Percentiles rank a stretch among this genome's conserved stretches.
These are phyloP conservation scores for Aquilaria yunnanensis DNA, from an alignment of 345 rosid genomes.

Conservation along the genomic window DNA sequence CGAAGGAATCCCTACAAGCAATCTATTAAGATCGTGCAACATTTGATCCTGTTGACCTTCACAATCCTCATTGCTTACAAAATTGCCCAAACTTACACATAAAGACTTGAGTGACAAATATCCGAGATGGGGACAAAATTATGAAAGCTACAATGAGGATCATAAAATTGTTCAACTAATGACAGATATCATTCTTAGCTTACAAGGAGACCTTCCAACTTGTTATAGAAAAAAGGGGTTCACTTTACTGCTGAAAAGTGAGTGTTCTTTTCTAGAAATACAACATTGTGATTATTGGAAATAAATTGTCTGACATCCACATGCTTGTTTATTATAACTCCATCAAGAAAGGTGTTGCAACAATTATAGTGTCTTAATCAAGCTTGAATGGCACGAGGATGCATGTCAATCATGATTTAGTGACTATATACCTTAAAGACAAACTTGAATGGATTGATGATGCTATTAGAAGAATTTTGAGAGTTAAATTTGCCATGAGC, in stretches of 20 bases:
- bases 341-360: conserved; percentile 49
- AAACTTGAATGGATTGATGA: conserved; percentile 51
- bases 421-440: conserved; percentile 46
- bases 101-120: background rate
- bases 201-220: conserved; percentile 36
- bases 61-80: too few species aligned
- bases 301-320: conserved; percentile 39
- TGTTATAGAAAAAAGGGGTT: conserved; percentile 17
- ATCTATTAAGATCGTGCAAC: too few species aligned
- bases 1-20: too few species aligned
- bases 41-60: too few species aligned
- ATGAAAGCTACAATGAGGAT: conserved; percentile 15
- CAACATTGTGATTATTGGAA: conserved; percentile 35
- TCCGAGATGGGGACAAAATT: conserved; percentile 15
- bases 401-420: conserved; percentile 38
- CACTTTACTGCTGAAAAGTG: conserved; percentile 42
- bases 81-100: too few species aligned
- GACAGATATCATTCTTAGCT: conserved; percentile 33
- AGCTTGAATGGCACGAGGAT: conserved; percentile 52
- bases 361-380: conserved; percentile 52
- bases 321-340: conserved; percentile 46
- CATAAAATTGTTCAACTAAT: conserved; percentile 22
- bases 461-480: conserved; percentile 58
- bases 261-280: background rate
- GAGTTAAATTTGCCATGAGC: conserved; percentile 65